Evolutionary conservation across 1,284 basidiomycete species (phyloP), one percentile per base, ranked within the genome.

Genomic region (Coniophora puteana): DNA sequence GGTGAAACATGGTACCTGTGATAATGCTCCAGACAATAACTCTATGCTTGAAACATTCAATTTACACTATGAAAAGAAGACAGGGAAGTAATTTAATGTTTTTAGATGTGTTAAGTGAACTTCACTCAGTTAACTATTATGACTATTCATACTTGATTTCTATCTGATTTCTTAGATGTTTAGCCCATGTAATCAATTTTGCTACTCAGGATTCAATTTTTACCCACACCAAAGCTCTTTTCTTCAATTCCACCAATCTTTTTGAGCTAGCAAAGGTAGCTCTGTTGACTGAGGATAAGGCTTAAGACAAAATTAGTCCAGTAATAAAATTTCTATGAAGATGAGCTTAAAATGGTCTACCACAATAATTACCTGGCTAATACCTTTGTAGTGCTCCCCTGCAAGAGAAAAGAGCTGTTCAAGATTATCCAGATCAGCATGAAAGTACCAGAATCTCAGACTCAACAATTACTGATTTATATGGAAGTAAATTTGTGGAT

Each of bases 401-500:
- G 57, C 13, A 58, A 67, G 38, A 47, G 57, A 2, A 67, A 65
- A 41, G 46, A 60, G 34, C 34, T 54, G 6, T 65, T 62, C 34
- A 37, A 41, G 5, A 41, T 47, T 5, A 41, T 66, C 14, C 63
- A 67, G 35, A 25, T 12, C 11, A 30, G 39, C 5, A 26, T 27
- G 5, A 40, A 28, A 5, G 40, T 21, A 16, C 35, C 35, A 27
- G n/a, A n/a, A n/a, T 26, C 22, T 6, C 38, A 27, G 10, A 38
- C 52, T 14, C 43, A 39, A 3, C 54, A 53, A 17, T 47, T 63
- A 3, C 46, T 67, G 2, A 48, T 69, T 23, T 63, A 71, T 41
- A 71, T 69, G 66, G 53, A 51, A 17, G 57, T 71, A 26, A 50
- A 59, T 1, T 72, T 67, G 69, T 70, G 42, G 21, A n/a, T 27